Conservation (phyloP, 352 stramenopile species). For the Aphanomyces astaci region DNA sequence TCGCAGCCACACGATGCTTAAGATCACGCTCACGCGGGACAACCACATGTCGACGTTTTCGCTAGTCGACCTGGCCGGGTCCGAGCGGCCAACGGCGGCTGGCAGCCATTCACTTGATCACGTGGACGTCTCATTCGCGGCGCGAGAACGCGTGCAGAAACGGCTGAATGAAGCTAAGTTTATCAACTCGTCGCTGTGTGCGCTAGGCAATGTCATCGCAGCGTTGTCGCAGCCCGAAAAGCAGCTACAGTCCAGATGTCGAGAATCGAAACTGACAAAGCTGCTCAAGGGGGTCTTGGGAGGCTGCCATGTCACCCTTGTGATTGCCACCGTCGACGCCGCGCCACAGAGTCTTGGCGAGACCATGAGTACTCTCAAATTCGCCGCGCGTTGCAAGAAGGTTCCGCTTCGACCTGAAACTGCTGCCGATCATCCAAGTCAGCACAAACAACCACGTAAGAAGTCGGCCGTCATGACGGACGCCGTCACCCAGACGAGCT, state of each 20-base stretch:
- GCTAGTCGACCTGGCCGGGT: conserved; percentile 66
- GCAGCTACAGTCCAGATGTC: conserved; percentile 44
- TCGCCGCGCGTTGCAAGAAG: conserved; percentile 53
- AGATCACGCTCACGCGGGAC: conserved; percentile 38
- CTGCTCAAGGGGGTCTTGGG: conserved; percentile 46
- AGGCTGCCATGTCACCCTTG: conserved; percentile 36
- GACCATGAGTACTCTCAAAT: conserved; percentile 68
- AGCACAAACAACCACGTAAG: conserved; percentile 10
- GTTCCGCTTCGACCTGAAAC: conserved; percentile 33
- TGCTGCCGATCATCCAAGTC: conserved; percentile 21
- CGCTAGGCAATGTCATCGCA: conserved; percentile 56
- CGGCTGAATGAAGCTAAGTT: conserved; percentile 71
- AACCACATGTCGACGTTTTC: conserved; percentile 35
- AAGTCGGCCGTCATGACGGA: conserved; percentile 27
- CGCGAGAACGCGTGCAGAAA: conserved; percentile 42
- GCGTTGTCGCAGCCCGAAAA: conserved; percentile 32
- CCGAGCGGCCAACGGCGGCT: conserved; percentile 46
- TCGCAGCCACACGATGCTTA: conserved; percentile 59
- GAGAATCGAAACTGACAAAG: conserved; percentile 71
- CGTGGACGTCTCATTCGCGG: conserved; percentile 26
- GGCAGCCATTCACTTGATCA: conserved; percentile 35
- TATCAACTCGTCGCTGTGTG: conserved; percentile 64
- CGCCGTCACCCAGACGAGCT: conserved; percentile 6
- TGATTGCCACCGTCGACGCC: conserved; percentile 62
- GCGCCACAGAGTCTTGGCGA: conserved; percentile 43